These are phyloP conservation scores for Cryptosporidium meleagridis DNA, from an alignment of 169 alveolate species.

Conservation along the genomic window DNA sequence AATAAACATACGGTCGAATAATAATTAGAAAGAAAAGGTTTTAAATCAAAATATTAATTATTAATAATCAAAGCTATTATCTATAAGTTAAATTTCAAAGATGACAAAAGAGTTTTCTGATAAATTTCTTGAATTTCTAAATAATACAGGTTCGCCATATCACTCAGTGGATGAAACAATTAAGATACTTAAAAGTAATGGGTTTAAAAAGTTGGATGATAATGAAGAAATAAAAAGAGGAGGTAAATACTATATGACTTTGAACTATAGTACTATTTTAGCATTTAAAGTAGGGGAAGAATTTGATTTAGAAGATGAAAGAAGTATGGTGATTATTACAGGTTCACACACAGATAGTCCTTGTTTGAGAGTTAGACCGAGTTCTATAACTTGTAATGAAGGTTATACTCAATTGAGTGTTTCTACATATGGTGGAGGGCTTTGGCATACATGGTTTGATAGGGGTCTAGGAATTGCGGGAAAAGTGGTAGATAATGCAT, in stretches of 20 bases:
- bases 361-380: conserved; percentile 93
- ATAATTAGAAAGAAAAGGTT: not conserved
- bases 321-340: conserved; percentile 62
- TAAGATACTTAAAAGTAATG: conserved; percentile 58
- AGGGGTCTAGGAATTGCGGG: conserved; percentile 97
- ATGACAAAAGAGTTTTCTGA: conserved; percentile 44
- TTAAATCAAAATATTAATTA: not conserved
- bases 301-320: conserved; percentile 76
- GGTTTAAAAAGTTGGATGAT: conserved; percentile 78
- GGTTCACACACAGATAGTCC: conserved; percentile 96
- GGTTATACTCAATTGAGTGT: conserved; percentile 89
- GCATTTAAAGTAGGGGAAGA: conserved; percentile 92
- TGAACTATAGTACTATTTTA: conserved; percentile 88
- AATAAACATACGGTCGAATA: not conserved
- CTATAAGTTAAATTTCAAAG: not conserved
- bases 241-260: conserved; percentile 88
- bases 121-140: conserved; percentile 80
- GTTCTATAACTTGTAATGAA: conserved; percentile 84
- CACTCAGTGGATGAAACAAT: conserved; percentile 81
- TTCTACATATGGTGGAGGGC: conserved; percentile 95
- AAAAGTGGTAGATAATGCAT: conserved; percentile 88
- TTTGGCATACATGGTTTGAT: conserved; percentile 98
- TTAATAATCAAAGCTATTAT: not conserved
- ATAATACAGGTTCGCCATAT: conserved; percentile 85
- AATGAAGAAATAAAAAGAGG: conserved; percentile 78